These are phyloP conservation scores for Chytriomyces confervae DNA, from an alignment of 192 early-diverging fungal genomes.

Conservation along the genomic window DNA sequence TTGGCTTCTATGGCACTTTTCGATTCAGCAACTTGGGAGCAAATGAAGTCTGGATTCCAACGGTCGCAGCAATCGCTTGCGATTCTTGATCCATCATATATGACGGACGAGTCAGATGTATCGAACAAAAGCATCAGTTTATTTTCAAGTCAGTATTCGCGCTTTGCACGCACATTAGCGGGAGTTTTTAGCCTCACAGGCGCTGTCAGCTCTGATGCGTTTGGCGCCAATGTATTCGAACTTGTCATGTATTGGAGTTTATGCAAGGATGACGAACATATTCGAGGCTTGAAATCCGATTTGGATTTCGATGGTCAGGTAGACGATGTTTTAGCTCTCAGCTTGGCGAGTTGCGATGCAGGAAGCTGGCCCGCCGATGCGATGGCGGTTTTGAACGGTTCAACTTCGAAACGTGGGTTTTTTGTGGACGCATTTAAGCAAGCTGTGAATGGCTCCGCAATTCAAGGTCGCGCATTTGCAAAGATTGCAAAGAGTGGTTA, in stretches of 20 bases:
- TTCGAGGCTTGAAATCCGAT: not conserved
- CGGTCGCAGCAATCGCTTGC: not conserved
- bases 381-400: not conserved
- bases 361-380: not conserved
- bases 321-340: not conserved
- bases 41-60: not conserved
- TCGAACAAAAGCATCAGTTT: not conserved
- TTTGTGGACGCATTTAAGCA: not conserved
- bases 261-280: too few species aligned
- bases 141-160: not conserved
- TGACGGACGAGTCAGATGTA: not conserved
- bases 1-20: not conserved
- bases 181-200: not conserved
- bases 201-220: not conserved
- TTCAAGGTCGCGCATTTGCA: constrained; percentile 8
- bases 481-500: not conserved
- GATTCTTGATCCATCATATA: constrained; percentile 2
- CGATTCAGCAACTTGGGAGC: not conserved
- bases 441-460: not conserved
- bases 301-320: constrained; percentile 1
- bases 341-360: not conserved
- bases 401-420: not conserved
- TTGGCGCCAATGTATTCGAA: not conserved
- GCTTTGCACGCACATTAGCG: constrained; percentile 2
- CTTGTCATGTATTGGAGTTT: not conserved